Conservation (phyloP, 2,329 filamentous ascomycete species). For the Pseudogymnoascus destructans region DNA sequence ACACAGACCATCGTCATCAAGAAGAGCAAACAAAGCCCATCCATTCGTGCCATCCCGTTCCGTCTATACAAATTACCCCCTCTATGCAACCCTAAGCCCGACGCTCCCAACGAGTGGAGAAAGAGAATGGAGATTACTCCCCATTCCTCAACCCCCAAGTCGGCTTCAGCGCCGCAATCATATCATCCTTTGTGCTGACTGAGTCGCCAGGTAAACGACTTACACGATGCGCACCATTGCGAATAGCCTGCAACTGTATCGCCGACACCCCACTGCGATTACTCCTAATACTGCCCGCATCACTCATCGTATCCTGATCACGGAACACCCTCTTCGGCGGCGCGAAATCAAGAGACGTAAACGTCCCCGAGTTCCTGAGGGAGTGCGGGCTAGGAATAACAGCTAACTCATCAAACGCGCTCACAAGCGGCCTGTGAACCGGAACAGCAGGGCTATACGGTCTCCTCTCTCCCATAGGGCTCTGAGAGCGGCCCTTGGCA, state of each 20-base stretch:
- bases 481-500: slow-evolving; percentile 54
- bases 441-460: slow-evolving; percentile 65
- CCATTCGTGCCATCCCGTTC: not conserved
- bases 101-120: no score
- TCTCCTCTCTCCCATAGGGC: slow-evolving; percentile 48
- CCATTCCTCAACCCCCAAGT: slow-evolving; percentile 27
- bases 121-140: not conserved
- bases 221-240: slow-evolving; percentile 56
- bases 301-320: slow-evolving; percentile 42
- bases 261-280: slow-evolving; percentile 50
- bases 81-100: not conserved
- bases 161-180: slow-evolving; percentile 33
- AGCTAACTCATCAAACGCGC: slow-evolving; percentile 75
- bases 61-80: not conserved
- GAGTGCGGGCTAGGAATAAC: slow-evolving; percentile 77
- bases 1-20: not conserved
- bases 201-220: slow-evolving; percentile 52
- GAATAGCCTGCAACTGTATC: slow-evolving; percentile 44
- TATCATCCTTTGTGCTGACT: slow-evolving; percentile 51
- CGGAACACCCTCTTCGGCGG: slow-evolving; percentile 63
- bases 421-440: slow-evolving; percentile 64
- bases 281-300: slow-evolving; percentile 53
- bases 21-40: not conserved
- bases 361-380: slow-evolving; percentile 64
- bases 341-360: slow-evolving; percentile 69